Conservation (phyloP, 768 basidiomycete genomes). For the Tylopilus plumbeoviolaceoides region DNA sequence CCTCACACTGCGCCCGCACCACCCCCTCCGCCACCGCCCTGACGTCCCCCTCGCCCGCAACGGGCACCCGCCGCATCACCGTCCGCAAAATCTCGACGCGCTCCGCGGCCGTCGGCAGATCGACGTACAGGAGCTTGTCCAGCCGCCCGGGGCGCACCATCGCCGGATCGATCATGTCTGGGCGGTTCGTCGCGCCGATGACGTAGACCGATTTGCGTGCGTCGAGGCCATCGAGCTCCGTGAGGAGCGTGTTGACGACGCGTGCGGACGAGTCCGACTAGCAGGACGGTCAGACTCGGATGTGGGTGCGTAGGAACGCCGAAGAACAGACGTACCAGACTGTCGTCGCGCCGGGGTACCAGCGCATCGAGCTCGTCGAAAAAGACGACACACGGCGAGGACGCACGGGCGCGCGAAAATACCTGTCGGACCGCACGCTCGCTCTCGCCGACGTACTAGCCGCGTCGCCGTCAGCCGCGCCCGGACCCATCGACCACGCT, state of each 20-base stretch:
- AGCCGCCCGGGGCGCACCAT: slow-evolving; percentile 96
- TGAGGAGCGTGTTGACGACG: slow-evolving; percentile 87
- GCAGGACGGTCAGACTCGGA: no score
- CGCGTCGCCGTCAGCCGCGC: background rate
- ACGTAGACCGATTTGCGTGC: slow-evolving; percentile 85
- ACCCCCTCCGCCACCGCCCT: slow-evolving; percentile 39
- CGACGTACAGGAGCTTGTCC: slow-evolving; percentile 92
- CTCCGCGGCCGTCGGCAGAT: slow-evolving; percentile 70
- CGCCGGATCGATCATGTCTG: slow-evolving; percentile 96
- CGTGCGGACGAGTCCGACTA: slow-evolving; percentile 88
- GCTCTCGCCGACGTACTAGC: slow-evolving; percentile 94
- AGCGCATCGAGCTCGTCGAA: slow-evolving; percentile 94
- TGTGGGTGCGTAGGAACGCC: no score
- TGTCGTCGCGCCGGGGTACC: slow-evolving; percentile 87
- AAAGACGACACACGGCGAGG: slow-evolving; percentile 92
- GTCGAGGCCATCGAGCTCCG: slow-evolving; percentile 91
- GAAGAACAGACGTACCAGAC: slow-evolving; percentile 51
- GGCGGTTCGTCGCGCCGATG: slow-evolving; percentile 91
- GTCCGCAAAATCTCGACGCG: slow-evolving; percentile 83
- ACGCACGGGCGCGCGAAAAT: slow-evolving; percentile 89
- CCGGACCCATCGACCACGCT: background rate
- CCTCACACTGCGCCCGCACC: slow-evolving; percentile 64
- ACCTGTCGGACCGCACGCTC: slow-evolving; percentile 93
- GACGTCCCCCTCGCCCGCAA: slow-evolving; percentile 29
- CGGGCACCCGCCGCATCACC: slow-evolving; percentile 65